phyloP scores from a whole-genome alignment of 331 rosid species.

The Pyracantha coccinea region DNA sequence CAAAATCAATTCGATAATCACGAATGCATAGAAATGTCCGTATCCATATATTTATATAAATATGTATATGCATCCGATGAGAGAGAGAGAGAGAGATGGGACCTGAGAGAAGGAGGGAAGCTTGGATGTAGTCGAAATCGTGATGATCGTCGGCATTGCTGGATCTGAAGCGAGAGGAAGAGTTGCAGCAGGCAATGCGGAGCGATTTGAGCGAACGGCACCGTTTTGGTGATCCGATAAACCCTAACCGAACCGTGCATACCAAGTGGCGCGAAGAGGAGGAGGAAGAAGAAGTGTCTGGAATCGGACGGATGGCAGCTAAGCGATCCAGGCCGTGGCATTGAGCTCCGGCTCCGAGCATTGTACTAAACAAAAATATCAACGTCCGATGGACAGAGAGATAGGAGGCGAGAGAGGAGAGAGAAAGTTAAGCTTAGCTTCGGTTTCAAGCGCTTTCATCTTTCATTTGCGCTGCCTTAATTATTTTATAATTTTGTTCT shows the following conservation, averaged over 20 bases:
- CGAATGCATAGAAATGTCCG: neutral
- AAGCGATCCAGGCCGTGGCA: conserved; percentile 31
- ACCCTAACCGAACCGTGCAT: conserved; percentile 21
- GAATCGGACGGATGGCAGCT: conserved; percentile 21
- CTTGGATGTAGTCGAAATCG: conserved; percentile 55
- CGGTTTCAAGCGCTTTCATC: neutral
- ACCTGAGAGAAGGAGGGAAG: conserved; percentile 89
- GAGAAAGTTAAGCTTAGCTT: neutral
- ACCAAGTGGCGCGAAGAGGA: conserved; percentile 22
- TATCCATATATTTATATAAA: neutral
- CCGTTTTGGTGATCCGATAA: conserved; percentile 13
- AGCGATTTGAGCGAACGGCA: conserved; percentile 26
- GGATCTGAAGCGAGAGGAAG: conserved; percentile 42
- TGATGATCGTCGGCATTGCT: conserved; percentile 29
- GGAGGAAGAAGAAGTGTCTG: conserved; percentile 10
- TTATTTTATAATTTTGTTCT: no score
- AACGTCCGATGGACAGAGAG: neutral
- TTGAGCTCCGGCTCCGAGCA: conserved; percentile 46
- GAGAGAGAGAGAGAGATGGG: neutral
- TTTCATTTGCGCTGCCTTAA: neutral
- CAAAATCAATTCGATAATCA: neutral
- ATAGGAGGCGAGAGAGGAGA: no score
- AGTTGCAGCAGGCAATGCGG: conserved; percentile 40
- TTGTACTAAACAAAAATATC: conserved; percentile 5
- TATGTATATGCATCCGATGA: no score